A percentile compares a stretch with the other conserved stretches of the same genome.
Evolutionary conservation across 2,329 filamentous ascomycete species (phyloP).

Genomic region (Alternaria sp.): DNA sequence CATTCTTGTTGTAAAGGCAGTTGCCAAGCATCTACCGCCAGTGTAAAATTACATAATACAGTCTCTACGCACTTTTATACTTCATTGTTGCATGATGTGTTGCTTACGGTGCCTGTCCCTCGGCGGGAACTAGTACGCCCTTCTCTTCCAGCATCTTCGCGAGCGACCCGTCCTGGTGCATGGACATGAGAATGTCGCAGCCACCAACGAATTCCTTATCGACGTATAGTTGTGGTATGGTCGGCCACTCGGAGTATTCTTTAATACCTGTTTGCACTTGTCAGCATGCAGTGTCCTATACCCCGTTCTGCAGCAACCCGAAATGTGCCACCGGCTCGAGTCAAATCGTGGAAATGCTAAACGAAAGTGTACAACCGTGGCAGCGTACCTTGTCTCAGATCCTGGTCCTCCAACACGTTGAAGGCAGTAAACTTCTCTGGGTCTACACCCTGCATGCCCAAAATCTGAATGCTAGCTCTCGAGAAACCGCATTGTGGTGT

Average conservation of each 20-base stretch:
- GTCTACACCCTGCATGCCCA: conserved; percentile 93
- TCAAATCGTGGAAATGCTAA: not conserved
- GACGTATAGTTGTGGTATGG: conserved; percentile 95
- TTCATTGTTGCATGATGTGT: not conserved
- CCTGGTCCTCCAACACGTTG: conserved; percentile 92
- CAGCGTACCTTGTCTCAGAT: conserved; percentile 75
- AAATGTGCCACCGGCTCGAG: not conserved
- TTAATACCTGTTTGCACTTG: conserved; percentile 76
- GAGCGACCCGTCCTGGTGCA: conserved; percentile 96
- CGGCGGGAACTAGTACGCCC: conserved; percentile 73
- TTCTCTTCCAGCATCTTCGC: conserved; percentile 93
- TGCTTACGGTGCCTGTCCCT: conserved; percentile 35
- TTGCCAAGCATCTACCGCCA: not conserved
- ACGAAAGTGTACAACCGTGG: not conserved
- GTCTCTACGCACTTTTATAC: not conserved
- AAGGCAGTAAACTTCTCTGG: conserved; percentile 97
- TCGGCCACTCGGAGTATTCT: conserved; percentile 99
- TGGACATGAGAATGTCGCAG: conserved; percentile 95
- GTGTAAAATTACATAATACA: not conserved
- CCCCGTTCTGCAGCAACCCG: not conserved
- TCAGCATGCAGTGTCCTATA: conserved; percentile 20
- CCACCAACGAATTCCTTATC: conserved; percentile 96
- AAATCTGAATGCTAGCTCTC: conserved; percentile 90
- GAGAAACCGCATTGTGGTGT: conserved; percentile 97
- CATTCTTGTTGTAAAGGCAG: conserved; percentile 9